Evolutionary conservation across 257 asterid genomes (phyloP).

Genomic region (Solanum arcanum): DNA sequence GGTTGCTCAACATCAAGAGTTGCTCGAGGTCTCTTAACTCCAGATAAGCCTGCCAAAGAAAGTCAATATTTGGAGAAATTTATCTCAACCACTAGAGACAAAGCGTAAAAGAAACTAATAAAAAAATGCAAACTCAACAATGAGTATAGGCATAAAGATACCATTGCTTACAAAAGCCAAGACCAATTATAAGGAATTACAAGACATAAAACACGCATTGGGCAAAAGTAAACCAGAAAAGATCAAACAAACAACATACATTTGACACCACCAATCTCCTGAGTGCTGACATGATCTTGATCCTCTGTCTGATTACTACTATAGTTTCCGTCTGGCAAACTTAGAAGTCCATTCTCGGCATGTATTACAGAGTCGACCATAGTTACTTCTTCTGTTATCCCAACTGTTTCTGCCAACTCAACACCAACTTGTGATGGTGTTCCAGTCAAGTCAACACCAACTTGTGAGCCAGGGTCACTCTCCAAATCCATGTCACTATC

Average conservation of each 20-base stretch:
- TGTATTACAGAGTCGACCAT: slow-evolving; percentile 7
- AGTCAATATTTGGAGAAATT: not conserved
- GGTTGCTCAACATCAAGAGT: slow-evolving; percentile 57
- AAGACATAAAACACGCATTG: not conserved
- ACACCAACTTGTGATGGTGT: slow-evolving; percentile 9
- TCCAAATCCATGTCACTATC: slow-evolving; percentile 25
- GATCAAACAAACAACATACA: slow-evolving; percentile 22
- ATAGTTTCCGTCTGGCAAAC: slow-evolving; percentile 27
- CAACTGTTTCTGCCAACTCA: slow-evolving; percentile 31
- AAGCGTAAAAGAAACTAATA: not conserved
- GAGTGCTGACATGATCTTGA: slow-evolving; percentile 16
- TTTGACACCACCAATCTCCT: slow-evolving; percentile 23
- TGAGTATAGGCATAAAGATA: not conserved
- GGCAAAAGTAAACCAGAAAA: not conserved
- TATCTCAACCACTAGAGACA: not conserved
- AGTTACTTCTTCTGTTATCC: slow-evolving; percentile 12
- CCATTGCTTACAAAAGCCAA: not conserved
- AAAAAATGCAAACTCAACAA: not conserved
- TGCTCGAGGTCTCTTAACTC: slow-evolving; percentile 73
- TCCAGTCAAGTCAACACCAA: slow-evolving; percentile 24
- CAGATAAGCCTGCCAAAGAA: slow-evolving; percentile 39
- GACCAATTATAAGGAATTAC: not conserved
- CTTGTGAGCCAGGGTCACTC: slow-evolving; percentile 8
- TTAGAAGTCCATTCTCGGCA: slow-evolving; percentile 26
- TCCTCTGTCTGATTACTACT: slow-evolving; percentile 21